Base-by-base conservation (phyloP, 495 filamentous ascomycete species). In the Penicillium macrosclerotiorum region DNA sequence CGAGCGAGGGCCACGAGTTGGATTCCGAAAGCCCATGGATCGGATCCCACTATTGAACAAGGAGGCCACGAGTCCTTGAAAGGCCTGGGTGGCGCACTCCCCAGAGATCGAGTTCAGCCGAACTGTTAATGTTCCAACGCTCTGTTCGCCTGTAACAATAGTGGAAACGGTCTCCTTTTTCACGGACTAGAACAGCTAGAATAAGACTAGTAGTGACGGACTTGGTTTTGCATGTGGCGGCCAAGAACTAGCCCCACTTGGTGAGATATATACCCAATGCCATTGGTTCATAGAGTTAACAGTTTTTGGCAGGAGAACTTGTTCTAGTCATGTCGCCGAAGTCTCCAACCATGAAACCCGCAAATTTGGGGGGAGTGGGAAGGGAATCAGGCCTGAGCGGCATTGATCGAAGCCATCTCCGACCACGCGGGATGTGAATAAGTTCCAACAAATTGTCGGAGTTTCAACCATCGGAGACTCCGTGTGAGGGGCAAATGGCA, bases 301-400 rank as follows among this genome's bases (percentile, higher is more conserved):
- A 19, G 11, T 33, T 50, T 38, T 30, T 30, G 27, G 23, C n/a
- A 31, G 30, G 30, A 20, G 34, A 43, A 44, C 32, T 42, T 39
- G 27, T 47, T 52, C 42, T 32, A 47, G 50, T 47, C 42, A 44
- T 40, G 39, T 40, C 27, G 27, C 44, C 50, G 43, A 31, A 33
- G 18, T 31, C 25, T 17, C 25, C 23, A 19, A n/a, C 17, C 29
- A 23, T 49, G 38, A 32, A 36, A 26, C 25, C 23, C 13, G 23
- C 38, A 16, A 29, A 8, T 7, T 4, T 17, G 29, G 14, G 33
- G 43, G 4, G 36, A 38, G 20, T 13, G 16, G 25, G 8, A 37
- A 12, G 24, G 25, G 13, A n/a, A n/a, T n/a, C n/a, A n/a, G 36
- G 45, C 18, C 27, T 47, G 29, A 47, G 45, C 45, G 36, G 26